Percentiles rank a stretch among this genome's conserved stretches.
These are phyloP conservation scores for Pichia sp. DNA, from an alignment of 1,139 yeast species.

Conservation along the genomic window DNA sequence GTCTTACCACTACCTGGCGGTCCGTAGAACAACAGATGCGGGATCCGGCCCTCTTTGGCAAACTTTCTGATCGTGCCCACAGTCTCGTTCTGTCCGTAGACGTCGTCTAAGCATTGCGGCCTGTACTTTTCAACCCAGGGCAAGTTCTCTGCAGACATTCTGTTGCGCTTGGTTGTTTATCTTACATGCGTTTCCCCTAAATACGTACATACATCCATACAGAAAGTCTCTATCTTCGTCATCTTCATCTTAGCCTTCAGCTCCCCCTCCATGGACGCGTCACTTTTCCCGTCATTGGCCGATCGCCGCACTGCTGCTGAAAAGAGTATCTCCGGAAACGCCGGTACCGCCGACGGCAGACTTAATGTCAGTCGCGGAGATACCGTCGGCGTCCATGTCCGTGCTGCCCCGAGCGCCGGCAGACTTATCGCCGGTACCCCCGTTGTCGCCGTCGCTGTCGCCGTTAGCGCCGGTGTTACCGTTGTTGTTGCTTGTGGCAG, in stretches of 20 bases:
- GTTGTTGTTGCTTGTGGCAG: not conserved
- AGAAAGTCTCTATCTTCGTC: not conserved
- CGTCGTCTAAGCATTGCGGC: constrained; percentile 77
- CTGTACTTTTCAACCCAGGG: constrained; percentile 94
- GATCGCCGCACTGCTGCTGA: constrained; percentile 4
- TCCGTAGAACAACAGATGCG: constrained; percentile 89
- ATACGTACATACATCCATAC: not conserved
- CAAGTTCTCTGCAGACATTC: constrained; percentile 34
- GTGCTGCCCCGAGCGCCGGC: not conserved
- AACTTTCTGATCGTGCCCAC: constrained; percentile 79
- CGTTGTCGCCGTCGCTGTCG: not conserved
- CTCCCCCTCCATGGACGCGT: not conserved
- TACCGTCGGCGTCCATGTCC: constrained; percentile 26
- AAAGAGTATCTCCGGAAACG: constrained; percentile 17
- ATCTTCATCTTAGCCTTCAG: not conserved
- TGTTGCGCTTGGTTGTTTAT: not conserved
- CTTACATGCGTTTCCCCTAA: not conserved
- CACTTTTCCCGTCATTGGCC: not conserved
- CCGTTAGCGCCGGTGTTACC: too few species aligned
- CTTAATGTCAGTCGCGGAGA: constrained; percentile 52
- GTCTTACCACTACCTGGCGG: constrained; percentile 99
- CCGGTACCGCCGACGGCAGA: constrained; percentile 60
- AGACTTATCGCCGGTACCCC: not conserved
- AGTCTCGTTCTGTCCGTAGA: constrained; percentile 86
- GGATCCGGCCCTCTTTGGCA: constrained; percentile 76